Conservation (phyloP, 2,329 filamentous ascomycete species). For the Trichoderma atrobrunneum region DNA sequence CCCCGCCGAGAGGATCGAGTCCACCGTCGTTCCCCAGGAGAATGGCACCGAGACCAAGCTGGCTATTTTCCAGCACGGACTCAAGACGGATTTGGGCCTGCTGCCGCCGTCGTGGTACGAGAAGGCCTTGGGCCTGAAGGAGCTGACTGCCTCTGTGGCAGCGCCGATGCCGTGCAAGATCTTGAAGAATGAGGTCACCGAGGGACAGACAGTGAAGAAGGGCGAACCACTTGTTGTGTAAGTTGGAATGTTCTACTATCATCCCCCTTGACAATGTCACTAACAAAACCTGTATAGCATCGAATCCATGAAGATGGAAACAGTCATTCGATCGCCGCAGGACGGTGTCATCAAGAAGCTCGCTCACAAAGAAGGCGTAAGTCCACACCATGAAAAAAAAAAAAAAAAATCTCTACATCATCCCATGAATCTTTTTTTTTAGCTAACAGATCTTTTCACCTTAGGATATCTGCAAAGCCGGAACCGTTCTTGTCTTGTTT, state of each 20-base stretch:
- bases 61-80: conserved; percentile 72
- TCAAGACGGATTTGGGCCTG: conserved; percentile 58
- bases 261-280: conserved; percentile 24
- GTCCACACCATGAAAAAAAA: conserved; percentile 32
- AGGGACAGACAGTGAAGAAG: conserved; percentile 79
- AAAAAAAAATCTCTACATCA: too few species aligned
- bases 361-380: conserved; percentile 71
- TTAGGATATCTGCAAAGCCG: conserved; percentile 75
- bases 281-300: conserved; percentile 50
- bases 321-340: conserved; percentile 74
- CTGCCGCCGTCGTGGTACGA: conserved; percentile 74
- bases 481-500: conserved; percentile 71
- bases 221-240: conserved; percentile 82
- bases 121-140: conserved; percentile 80
- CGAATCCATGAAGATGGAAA: conserved; percentile 90
- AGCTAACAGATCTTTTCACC: not conserved
- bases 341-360: conserved; percentile 68
- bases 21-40: conserved; percentile 66
- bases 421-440: too few species aligned
- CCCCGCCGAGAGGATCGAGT: conserved; percentile 73
- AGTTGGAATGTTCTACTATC: conserved; percentile 32
- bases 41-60: conserved; percentile 58
- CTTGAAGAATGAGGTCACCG: conserved; percentile 79
- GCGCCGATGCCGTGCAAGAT: conserved; percentile 99
- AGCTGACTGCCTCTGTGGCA: conserved; percentile 75